These are phyloP conservation scores for Hypholoma fasciculare DNA, from an alignment of 768 basidiomycete species.

Conservation along the genomic window DNA sequence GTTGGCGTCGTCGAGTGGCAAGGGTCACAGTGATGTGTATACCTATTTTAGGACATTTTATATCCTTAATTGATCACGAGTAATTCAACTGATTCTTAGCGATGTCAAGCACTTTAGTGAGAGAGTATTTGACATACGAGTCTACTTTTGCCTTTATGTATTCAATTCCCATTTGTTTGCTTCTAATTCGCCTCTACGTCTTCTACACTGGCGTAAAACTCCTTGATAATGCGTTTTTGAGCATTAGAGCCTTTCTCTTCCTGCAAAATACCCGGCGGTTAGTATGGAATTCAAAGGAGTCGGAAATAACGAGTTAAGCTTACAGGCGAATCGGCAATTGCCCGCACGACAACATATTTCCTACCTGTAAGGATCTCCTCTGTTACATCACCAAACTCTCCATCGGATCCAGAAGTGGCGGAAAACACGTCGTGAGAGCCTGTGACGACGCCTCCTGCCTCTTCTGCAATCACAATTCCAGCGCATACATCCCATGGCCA, in stretches of 20 bases:
- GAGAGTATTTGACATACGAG: too few species aligned
- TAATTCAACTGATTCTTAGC: too few species aligned
- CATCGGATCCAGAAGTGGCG: slow-evolving; percentile 28
- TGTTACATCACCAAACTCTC: slow-evolving; percentile 59
- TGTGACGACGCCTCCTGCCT: slow-evolving; percentile 81
- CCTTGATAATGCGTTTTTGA: slow-evolving; percentile 78
- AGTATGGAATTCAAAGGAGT: not conserved
- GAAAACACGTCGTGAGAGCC: slow-evolving; percentile 59
- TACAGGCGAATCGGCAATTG: slow-evolving; percentile 58
- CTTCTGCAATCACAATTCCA: slow-evolving; percentile 87
- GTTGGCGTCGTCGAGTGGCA: too few species aligned
- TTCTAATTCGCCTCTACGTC: slow-evolving; percentile 60
- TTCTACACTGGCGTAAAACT: slow-evolving; percentile 83
- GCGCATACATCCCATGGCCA: slow-evolving; percentile 92
- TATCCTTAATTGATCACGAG: too few species aligned
- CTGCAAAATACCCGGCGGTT: slow-evolving; percentile 22
- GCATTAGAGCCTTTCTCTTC: slow-evolving; percentile 66
- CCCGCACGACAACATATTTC: slow-evolving; percentile 79
- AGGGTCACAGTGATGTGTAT: too few species aligned
- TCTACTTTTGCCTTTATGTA: not conserved
- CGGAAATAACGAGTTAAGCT: not conserved
- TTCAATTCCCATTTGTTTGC: not conserved
- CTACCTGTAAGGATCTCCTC: slow-evolving; percentile 74
- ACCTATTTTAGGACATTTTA: too few species aligned
- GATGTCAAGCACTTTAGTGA: too few species aligned